Conservation (phyloP, 148 eudicot genomes). For the Heliamphora exappendiculata region DNA sequence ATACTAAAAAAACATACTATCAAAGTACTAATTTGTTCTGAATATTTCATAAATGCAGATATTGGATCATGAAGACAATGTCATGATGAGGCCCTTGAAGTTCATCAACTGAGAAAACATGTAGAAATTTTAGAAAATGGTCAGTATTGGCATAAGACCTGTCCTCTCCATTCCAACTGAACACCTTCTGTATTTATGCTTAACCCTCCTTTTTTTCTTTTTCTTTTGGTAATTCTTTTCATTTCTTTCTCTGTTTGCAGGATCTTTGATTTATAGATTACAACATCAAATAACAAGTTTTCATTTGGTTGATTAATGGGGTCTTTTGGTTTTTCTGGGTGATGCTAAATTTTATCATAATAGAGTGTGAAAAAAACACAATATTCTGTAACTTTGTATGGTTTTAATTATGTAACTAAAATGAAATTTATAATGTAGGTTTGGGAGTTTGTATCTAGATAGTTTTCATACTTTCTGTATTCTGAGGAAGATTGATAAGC, state of each 20-base stretch:
- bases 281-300: background rate
- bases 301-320: background rate
- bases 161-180: background rate
- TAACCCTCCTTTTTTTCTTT: background rate
- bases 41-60: conserved; percentile 38
- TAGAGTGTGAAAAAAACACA: too few relatives aligned
- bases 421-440: too few relatives aligned
- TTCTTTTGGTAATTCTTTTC: background rate
- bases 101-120: conserved; percentile 23
- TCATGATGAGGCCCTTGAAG: conserved; percentile 84
- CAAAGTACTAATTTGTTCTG: too few relatives aligned
- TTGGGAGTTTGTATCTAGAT: too few relatives aligned
- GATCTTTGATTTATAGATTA: background rate
- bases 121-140: background rate
- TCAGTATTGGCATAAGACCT: background rate
- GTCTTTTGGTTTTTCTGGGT: too few relatives aligned
- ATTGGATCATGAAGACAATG: conserved; percentile 82
- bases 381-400: too few relatives aligned
- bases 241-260: background rate
- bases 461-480: too few relatives aligned
- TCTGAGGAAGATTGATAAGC: too few relatives aligned
- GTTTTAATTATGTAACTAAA: too few relatives aligned
- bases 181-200: background rate
- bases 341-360: too few relatives aligned
- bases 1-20: too few relatives aligned